Base-by-base conservation (phyloP, 2,329 filamentous ascomycete genomes). In the Colletotrichum trifolii region DNA sequence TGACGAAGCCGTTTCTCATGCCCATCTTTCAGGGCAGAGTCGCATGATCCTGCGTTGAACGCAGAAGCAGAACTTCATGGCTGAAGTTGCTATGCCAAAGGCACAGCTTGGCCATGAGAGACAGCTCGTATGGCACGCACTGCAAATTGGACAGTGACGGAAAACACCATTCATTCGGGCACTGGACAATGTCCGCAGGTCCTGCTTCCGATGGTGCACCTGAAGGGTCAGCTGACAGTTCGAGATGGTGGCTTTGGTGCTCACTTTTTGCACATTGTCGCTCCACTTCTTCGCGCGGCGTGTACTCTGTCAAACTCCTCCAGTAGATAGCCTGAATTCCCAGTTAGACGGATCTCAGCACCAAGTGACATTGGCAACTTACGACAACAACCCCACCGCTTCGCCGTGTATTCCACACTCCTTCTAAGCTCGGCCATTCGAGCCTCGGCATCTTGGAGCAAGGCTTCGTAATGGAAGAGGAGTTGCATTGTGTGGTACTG, bases 311-410 rank as follows among this genome's bases (percentile, higher is more conserved):
- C 62, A 13, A 55, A 65, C 10, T 65, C 62, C 17, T 62, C 62
- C 45, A 64, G 13, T 10, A 64, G 13, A 38, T 47, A 61, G 7
- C 58, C 58, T 61, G 15, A 5, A 43, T 43, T 4, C 15, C 10
- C 15, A 6, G 13, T 43, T 5, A 46, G 43, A 8, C 12, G 12
- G n/a, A 11, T 11, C 15, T 10, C 43, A 12, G 6, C 15, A 10
- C n/a, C 6, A 9, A 6, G 11, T 45, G 25, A n/a, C 6, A 40
- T 8, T 49, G 9, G 46, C 8, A 10, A 69, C 73, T 61, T 58
- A 75, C 74, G 74, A 35, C 73, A 75, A 66, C 76, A 72, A 40
- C 70, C 73, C 75, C 75, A 77, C 54, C 75, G 66, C 66, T 76
- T 76, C 8, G 74, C 73, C 42, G 76, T 76, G 64, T 73, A 76